These are phyloP conservation scores for Quercus tomentella DNA, from an alignment of 331 rosid species.

Conservation along the genomic window DNA sequence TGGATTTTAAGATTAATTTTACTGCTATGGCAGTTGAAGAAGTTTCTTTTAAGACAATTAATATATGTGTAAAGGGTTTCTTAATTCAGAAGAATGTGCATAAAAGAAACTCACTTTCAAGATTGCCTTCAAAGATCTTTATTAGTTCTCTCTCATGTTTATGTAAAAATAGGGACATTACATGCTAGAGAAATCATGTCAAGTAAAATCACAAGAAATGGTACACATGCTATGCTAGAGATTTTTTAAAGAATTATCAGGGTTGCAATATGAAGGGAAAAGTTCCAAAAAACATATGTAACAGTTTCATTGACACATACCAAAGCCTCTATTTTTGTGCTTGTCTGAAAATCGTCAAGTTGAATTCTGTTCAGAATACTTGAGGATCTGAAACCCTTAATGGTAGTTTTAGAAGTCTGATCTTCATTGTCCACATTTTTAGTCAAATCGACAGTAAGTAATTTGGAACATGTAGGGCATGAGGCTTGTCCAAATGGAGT, in stretches of 20 bases:
- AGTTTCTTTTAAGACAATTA: not conserved
- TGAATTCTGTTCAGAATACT: constrained; percentile 81
- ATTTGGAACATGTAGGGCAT: constrained; percentile 82
- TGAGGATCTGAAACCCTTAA: constrained; percentile 79
- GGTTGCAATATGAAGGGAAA: not conserved
- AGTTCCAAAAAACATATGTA: not conserved
- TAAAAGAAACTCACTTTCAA: not conserved
- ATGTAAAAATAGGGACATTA: not conserved
- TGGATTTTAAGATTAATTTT: not conserved
- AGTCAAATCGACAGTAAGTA: constrained; percentile 70
- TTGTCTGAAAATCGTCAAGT: constrained; percentile 81
- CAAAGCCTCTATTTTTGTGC: constrained; percentile 97
- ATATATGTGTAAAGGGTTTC: not conserved
- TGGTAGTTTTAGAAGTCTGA: constrained; percentile 47
- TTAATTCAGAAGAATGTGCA: not conserved
- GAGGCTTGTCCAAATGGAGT: constrained; percentile 56
- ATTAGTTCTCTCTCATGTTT: not conserved
- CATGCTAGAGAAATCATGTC: not conserved
- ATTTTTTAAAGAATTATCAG: not conserved
- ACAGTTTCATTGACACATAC: constrained; percentile 38
- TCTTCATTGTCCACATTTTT: constrained; percentile 34
- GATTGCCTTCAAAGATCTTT: not conserved
- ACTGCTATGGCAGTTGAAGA: not conserved
- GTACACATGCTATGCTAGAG: too few relatives aligned
- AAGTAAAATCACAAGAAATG: not conserved